Base-by-base conservation (phyloP, 257 asterid genomes). In the Lavandula angustifolia region DNA sequence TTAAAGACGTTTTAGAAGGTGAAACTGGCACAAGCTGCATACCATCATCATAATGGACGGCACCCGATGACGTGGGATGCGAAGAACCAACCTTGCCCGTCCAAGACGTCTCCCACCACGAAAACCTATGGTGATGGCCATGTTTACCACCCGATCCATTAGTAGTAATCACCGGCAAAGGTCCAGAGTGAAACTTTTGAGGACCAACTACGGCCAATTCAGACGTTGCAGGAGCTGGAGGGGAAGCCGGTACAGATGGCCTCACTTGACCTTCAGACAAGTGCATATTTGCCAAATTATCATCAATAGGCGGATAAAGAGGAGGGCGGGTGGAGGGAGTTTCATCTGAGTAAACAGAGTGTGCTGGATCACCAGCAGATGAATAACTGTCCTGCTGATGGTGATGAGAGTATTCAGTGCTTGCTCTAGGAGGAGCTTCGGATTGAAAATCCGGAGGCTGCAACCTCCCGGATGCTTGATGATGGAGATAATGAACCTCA, bases 231-330 rank as follows among this genome's bases (percentile, higher is more conserved):
- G 83, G 88, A 54, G 82, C 77, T 10, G 86, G 79, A 64, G 91
- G 84, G 29, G 86, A 76, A 32, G 80, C 82, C 32, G 78, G 77
- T 3, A 62, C 81, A 62, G 87, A 64, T 9, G 89, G 80, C 64
- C 60, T 71, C 13, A 37, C 48, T 10, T 76, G 76, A 70, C 34
- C 33, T 34, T 78, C 83, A 10, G 89, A 72, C 80, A 92, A 73
- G 57, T 53, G 83, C 79, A 87, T 60, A 62, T 75, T 75, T 14
- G 77, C 83, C 70, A 89, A 40, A 1, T 76, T 89, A 64, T 84
- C 82, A 14, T 89, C 89, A 29, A 89, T 82, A 51, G 88, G 87
- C 1, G 97, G 97, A 60, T 89, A 87, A 55, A 81, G 41, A 0
- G 87, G 38, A 32, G 95, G 87, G 49, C 75, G 75, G 56, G 68